A percentile compares a stretch with the other conserved stretches of the same genome.
These are phyloP conservation scores for Exophiala phaeomuriformis DNA, from an alignment of 2,329 filamentous ascomycete genomes.

Conservation along the genomic window DNA sequence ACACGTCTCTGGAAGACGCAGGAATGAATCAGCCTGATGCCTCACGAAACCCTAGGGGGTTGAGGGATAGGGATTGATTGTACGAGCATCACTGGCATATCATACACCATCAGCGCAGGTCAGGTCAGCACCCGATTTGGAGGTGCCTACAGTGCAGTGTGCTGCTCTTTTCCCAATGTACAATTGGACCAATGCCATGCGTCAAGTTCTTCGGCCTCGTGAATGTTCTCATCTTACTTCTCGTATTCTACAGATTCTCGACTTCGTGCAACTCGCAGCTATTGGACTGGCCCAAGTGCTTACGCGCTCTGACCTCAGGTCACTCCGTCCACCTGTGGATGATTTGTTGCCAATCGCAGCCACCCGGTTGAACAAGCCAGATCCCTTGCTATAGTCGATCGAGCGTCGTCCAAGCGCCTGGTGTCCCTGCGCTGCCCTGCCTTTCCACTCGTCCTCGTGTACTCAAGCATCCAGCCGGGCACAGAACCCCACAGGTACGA, in stretches of 20 bases:
- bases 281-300: background rate
- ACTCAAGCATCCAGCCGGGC: background rate
- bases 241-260: background rate
- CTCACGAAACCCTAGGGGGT: background rate
- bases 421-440: too few relatives aligned
- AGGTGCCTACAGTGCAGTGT: background rate
- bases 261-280: background rate
- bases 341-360: background rate
- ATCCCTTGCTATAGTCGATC: background rate
- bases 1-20: conserved; percentile 23
- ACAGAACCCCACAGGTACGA: background rate
- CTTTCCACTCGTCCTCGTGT: background rate
- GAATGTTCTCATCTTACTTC: background rate
- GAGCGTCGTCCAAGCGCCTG: background rate
- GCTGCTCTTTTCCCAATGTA: background rate
- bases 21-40: background rate
- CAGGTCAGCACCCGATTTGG: background rate
- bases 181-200: background rate
- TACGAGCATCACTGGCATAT: background rate
- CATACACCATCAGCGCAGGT: background rate
- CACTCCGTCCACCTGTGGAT: too few relatives aligned
- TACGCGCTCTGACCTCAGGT: background rate
- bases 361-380: background rate
- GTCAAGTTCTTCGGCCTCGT: background rate
- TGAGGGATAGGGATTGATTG: background rate